phyloP scores from a whole-genome alignment of 306 rosid genomes.

The Pachyrhizus erosus region DNA sequence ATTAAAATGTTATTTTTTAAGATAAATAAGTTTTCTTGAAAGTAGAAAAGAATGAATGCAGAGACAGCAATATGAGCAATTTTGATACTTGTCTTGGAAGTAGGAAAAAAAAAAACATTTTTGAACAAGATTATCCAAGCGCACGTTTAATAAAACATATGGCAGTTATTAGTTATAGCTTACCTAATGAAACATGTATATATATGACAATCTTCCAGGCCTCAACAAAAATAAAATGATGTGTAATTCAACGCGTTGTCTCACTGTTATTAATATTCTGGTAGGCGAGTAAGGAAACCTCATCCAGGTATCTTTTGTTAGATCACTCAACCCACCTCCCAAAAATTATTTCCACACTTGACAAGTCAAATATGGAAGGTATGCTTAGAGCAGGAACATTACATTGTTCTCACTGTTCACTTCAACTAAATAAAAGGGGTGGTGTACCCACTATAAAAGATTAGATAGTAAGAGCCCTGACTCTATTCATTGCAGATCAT shows the following conservation, averaged over 20 bases:
- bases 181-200: too few relatives aligned
- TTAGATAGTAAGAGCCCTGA: background rate
- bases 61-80: too few relatives aligned
- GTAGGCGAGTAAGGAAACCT: background rate
- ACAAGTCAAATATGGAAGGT: background rate
- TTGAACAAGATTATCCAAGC: too few relatives aligned
- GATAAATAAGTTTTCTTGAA: too few relatives aligned
- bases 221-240: background rate
- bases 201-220: background rate
- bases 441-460: background rate
- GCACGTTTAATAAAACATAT: too few relatives aligned
- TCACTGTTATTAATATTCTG: background rate
- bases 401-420: background rate
- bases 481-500: conserved; percentile 50
- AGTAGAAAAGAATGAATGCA: too few relatives aligned
- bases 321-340: background rate
- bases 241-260: background rate
- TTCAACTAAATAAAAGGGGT: background rate
- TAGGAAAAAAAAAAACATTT: too few relatives aligned
- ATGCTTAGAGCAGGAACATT: background rate
- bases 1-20: too few relatives aligned
- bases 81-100: too few relatives aligned
- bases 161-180: too few relatives aligned
- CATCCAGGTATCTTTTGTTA: background rate
- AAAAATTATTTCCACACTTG: background rate